Base-by-base conservation (phyloP, 352 stramenopile species). In the Phytophthora colocasiae region DNA sequence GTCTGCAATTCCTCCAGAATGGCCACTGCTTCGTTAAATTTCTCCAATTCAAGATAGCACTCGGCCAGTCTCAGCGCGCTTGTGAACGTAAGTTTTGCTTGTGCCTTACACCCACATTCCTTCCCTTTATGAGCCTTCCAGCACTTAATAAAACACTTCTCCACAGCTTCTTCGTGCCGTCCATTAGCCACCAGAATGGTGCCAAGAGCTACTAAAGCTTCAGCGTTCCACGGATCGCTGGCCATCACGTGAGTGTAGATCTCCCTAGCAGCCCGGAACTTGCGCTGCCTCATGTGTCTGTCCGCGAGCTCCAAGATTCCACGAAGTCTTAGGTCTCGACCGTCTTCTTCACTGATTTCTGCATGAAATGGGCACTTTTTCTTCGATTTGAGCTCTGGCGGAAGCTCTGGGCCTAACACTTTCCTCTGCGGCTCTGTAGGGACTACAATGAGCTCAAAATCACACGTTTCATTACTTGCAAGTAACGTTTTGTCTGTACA, bases 151-250 rank as follows among this genome's bases (percentile, higher is more conserved):
- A 81, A 88, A 49, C 75, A 87, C 7, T 66, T 49, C 9, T 66
- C 57, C 15, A 66, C 71, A 3, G 83, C 81, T 40, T 75, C 52
- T 15, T 77, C 70, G 12, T 67, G 80, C 7, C 71, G 72, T 2
- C 64, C 73, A 57, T 80, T 89, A 12, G 70, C 68, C 14, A 77
- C 51, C 11, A 85, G 69, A 45, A 91, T 85, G 19, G 87, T 66
- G 11, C 80, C 83, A 36, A 91, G 57, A 7, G 72, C 74, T 12
- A 92, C 38, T 41, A 90, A 63, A 17, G 76, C 83, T 27, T 90
- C 76, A 0, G 63, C 38, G 48, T 92, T 78, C 6, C 24, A 24
- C 1, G 76, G 68, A 9, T 89, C 80, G 17, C 58, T 27, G 2
- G 61, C 44, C 7, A 92, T 62, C 9, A 89, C 58, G 7, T 71